Conservation (phyloP, 192 early-diverging fungal species). For the Backusella parvicylindrica region DNA sequence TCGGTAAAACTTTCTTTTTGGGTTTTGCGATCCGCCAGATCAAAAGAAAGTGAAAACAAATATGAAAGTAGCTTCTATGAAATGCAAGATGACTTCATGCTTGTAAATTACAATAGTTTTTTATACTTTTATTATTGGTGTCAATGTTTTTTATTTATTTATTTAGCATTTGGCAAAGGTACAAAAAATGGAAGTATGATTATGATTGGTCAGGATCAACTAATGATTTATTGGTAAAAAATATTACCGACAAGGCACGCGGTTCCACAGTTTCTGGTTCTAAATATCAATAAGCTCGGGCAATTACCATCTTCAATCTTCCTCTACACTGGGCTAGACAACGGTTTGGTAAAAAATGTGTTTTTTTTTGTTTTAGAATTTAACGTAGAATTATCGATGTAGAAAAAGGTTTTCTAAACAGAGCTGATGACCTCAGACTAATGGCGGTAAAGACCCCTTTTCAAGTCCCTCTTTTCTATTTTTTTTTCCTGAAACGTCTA, state of each 20-base stretch:
- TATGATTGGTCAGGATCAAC: not conserved
- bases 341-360: not conserved
- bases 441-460: not conserved
- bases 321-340: not conserved
- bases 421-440: not conserved
- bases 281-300: not conserved
- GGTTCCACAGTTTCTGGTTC: not conserved
- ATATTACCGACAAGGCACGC: not conserved
- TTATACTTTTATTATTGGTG: not conserved
- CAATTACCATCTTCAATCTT: not conserved
- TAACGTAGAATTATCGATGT: not conserved
- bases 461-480: not conserved
- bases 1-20: not conserved
- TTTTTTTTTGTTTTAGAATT: not conserved
- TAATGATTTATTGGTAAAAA: not conserved
- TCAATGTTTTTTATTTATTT: not conserved
- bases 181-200: not conserved
- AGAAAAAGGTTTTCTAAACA: not conserved
- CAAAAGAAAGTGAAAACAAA: not conserved
- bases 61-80: not conserved
- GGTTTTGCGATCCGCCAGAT: not conserved
- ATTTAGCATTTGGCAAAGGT: not conserved
- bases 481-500: not conserved
- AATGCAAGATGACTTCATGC: not conserved
- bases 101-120: not conserved